These are phyloP conservation scores for Beauveria sp. DNA, from an alignment of 2,329 filamentous ascomycete species.

Conservation along the genomic window DNA sequence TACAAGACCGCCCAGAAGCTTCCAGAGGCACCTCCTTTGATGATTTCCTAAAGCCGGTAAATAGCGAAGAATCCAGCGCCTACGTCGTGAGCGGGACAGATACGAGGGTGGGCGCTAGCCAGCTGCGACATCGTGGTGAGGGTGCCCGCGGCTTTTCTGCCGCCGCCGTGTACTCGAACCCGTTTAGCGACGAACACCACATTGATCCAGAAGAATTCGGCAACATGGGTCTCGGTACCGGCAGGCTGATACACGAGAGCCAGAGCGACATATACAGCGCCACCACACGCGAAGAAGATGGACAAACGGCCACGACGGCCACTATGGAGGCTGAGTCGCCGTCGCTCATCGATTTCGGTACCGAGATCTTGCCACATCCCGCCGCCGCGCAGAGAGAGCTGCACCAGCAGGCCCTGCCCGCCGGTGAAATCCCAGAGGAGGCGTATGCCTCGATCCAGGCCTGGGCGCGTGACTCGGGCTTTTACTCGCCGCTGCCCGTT, in stretches of 20 bases:
- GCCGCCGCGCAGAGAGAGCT: slow-evolving; percentile 29
- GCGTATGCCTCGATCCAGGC: slow-evolving; percentile 56
- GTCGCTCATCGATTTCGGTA: slow-evolving; percentile 26
- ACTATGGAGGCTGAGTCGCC: slow-evolving; percentile 20
- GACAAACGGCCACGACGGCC: slow-evolving; percentile 15
- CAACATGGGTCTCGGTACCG: slow-evolving; percentile 29
- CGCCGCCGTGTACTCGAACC: slow-evolving; percentile 45
- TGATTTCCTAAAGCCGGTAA: slow-evolving; percentile 48
- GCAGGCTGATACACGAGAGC: slow-evolving; percentile 38
- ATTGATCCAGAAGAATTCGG: slow-evolving; percentile 41
- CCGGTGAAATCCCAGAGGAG: slow-evolving; percentile 37
- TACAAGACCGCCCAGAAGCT: slow-evolving; percentile 11
- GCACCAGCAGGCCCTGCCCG: slow-evolving; percentile 46
- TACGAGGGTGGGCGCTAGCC: slow-evolving; percentile 34
- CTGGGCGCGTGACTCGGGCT: slow-evolving; percentile 52
- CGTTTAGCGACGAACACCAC: slow-evolving; percentile 50
- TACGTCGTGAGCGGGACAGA: slow-evolving; percentile 52
- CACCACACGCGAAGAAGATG: slow-evolving; percentile 36
- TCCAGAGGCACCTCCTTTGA: slow-evolving; percentile 44
- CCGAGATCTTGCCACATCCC: slow-evolving; percentile 18
- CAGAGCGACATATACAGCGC: slow-evolving; percentile 51
- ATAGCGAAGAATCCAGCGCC: slow-evolving; percentile 43
- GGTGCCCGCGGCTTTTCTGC: slow-evolving; percentile 36
- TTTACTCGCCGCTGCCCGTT: slow-evolving; percentile 54
- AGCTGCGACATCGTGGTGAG: slow-evolving; percentile 41